phyloP scores from a whole-genome alignment of 495 filamentous ascomycete species.

The Aspergillus conjunctus region DNA sequence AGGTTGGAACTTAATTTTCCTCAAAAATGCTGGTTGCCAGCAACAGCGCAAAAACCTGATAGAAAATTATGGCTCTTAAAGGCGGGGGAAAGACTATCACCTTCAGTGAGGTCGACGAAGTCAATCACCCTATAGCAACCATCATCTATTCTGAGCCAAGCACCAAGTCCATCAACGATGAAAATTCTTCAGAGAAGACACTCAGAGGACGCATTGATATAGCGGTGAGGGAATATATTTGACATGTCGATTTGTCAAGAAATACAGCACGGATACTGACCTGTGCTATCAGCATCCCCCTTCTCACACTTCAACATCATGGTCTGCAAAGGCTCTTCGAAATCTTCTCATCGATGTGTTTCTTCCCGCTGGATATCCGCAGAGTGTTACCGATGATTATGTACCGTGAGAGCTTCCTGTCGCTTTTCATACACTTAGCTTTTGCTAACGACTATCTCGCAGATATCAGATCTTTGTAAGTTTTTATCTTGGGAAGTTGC shows the following conservation, averaged over 20 bases:
- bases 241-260: neutral
- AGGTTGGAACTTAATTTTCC: neutral
- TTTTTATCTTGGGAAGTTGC: neutral
- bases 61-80: conserved; percentile 28
- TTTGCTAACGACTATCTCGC: conserved; percentile 6
- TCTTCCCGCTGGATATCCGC: conserved; percentile 89
- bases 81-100: conserved; percentile 19
- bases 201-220: conserved; percentile 36
- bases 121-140: conserved; percentile 37
- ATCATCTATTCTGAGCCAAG: conserved; percentile 40
- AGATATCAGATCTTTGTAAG: conserved; percentile 72
- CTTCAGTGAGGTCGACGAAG: conserved; percentile 45
- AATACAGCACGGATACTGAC: conserved; percentile 8
- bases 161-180: conserved; percentile 5
- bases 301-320: conserved; percentile 26
- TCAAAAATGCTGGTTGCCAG: neutral
- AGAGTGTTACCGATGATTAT: conserved; percentile 90
- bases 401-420: conserved; percentile 46
- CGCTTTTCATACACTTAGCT: conserved; percentile 13
- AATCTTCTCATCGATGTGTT: conserved; percentile 58
- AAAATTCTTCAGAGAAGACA: neutral
- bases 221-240: conserved; percentile 32
- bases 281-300: conserved; percentile 19
- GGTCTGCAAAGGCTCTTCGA: conserved; percentile 36
- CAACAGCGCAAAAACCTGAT: neutral